A percentile compares a stretch with the other conserved stretches of the same genome.
Conservation (phyloP, 805 yeast species). For the Lipomyces japonicus region DNA sequence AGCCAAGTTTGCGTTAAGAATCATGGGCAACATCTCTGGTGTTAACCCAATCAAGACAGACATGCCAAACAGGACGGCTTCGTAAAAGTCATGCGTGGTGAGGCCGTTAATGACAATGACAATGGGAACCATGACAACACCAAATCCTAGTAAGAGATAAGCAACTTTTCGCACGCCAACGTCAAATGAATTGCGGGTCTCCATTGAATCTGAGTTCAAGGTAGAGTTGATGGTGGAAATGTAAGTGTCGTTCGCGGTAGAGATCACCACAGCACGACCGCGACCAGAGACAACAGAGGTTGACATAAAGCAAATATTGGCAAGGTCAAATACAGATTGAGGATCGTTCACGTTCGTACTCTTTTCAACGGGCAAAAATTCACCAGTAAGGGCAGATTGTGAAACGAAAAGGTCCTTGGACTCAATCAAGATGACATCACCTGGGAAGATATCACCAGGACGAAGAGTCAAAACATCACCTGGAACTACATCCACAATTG, state of each 20-base stretch:
- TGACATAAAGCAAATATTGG: constrained; percentile 28
- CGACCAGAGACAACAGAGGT: constrained; percentile 29
- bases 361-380: constrained; percentile 41
- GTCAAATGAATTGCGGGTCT: constrained; percentile 28
- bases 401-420: constrained; percentile 79
- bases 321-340: constrained; percentile 21
- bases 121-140: constrained; percentile 27
- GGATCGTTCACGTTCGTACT: constrained; percentile 20
- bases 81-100: constrained; percentile 27
- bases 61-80: constrained; percentile 29
- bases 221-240: constrained; percentile 30
- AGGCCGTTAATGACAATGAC: constrained; percentile 28
- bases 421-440: constrained; percentile 68
- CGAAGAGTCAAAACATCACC: constrained; percentile 81
- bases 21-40: constrained; percentile 29
- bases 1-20: constrained; percentile 28
- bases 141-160: constrained; percentile 26
- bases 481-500: constrained; percentile 73
- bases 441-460: constrained; percentile 93
- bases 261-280: constrained; percentile 25
- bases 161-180: constrained; percentile 29
- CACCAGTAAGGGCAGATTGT: constrained; percentile 91
- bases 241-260: constrained; percentile 26
- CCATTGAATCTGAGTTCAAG: constrained; percentile 29
- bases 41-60: constrained; percentile 27